Percentiles rank a stretch among this genome's conserved stretches.
Evolutionary conservation across 805 yeast genomes (phyloP).

Genomic region (Cyberlindnera mississippiensis): DNA sequence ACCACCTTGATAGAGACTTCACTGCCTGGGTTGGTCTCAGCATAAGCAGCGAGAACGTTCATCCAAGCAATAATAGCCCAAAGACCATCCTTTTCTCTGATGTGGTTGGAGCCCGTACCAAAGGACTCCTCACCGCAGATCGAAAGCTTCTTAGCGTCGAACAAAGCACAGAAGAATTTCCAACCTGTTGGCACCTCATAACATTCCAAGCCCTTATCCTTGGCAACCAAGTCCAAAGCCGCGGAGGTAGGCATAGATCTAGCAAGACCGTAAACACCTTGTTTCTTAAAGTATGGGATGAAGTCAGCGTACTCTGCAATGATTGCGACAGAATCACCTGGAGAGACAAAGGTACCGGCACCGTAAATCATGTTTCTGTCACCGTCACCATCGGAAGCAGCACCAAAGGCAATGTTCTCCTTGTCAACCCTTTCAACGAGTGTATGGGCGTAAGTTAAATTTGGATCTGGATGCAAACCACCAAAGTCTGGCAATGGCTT

Average conservation of each 20-base stretch:
- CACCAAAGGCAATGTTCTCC: constrained; percentile 85
- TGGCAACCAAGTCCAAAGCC: constrained; percentile 90
- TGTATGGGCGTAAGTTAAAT: constrained; percentile 87
- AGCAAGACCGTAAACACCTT: constrained; percentile 89
- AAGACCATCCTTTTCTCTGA: constrained; percentile 95
- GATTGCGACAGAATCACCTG: constrained; percentile 97
- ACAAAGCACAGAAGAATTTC: constrained; percentile 95
- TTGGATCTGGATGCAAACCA: constrained; percentile 97
- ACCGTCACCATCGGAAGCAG: constrained; percentile 99
- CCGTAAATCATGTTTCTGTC: constrained; percentile 99
- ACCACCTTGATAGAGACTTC: constrained; percentile 71
- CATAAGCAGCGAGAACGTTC: constrained; percentile 85
- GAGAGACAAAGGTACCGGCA: constrained; percentile 89
- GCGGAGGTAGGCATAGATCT: constrained; percentile 97
- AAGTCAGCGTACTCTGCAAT: constrained; percentile 89
- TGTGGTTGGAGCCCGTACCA: constrained; percentile 97
- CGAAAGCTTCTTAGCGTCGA: constrained; percentile 88
- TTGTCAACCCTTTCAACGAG: constrained; percentile 83
- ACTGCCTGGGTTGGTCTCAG: constrained; percentile 49
- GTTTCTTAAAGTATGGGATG: constrained; percentile 87
- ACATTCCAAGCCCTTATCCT: constrained; percentile 61
- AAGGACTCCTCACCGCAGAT: constrained; percentile 98
- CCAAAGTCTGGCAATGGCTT: constrained; percentile 88
- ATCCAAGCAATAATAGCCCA: constrained; percentile 99
- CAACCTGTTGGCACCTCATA: constrained; percentile 99